Evolutionary conservation across 2,329 filamentous ascomycete genomes (phyloP).

Genomic region (Sodiomyces alkalinus): DNA sequence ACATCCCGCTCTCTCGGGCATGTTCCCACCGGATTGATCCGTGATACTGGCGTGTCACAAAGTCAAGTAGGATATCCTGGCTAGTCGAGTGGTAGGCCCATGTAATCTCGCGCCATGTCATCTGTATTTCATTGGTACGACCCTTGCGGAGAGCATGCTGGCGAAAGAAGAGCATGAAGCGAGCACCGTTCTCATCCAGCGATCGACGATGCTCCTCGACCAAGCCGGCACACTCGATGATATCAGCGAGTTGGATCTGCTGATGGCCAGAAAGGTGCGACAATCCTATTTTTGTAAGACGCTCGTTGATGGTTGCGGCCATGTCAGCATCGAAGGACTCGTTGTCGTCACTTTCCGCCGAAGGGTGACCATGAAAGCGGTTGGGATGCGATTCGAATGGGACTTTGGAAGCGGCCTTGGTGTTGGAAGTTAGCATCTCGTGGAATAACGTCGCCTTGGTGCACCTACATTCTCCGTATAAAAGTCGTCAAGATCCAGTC

Average conservation of each 20-base stretch:
- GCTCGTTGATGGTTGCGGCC: constrained; percentile 57
- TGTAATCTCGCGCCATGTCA: constrained; percentile 67
- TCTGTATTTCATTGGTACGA: constrained; percentile 45
- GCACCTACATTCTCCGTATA: constrained; percentile 18
- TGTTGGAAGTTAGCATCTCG: too few relatives aligned
- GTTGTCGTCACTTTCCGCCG: constrained; percentile 29
- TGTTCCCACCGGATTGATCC: constrained; percentile 71
- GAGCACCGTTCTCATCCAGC: constrained; percentile 77
- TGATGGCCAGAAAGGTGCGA: constrained; percentile 72
- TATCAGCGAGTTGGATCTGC: constrained; percentile 73
- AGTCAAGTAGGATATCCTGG: constrained; percentile 79
- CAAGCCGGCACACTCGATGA: constrained; percentile 68
- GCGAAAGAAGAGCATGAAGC: constrained; percentile 77
- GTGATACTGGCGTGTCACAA: constrained; percentile 67
- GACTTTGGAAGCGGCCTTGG: too few relatives aligned
- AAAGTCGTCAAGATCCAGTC: constrained; percentile 45
- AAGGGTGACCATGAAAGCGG: too few relatives aligned
- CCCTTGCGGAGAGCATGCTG: constrained; percentile 60
- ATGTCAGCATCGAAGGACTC: constrained; percentile 56
- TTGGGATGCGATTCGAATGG: too few relatives aligned
- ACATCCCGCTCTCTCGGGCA: constrained; percentile 74
- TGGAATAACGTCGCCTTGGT: too few relatives aligned
- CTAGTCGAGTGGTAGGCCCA: constrained; percentile 77
- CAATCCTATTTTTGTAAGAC: constrained; percentile 58
- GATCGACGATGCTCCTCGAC: constrained; percentile 79